Percentiles rank a stretch among this genome's conserved stretches.
Evolutionary conservation across 306 rosid genomes (phyloP).

Genomic region (Heteromeles arbutifolia): DNA sequence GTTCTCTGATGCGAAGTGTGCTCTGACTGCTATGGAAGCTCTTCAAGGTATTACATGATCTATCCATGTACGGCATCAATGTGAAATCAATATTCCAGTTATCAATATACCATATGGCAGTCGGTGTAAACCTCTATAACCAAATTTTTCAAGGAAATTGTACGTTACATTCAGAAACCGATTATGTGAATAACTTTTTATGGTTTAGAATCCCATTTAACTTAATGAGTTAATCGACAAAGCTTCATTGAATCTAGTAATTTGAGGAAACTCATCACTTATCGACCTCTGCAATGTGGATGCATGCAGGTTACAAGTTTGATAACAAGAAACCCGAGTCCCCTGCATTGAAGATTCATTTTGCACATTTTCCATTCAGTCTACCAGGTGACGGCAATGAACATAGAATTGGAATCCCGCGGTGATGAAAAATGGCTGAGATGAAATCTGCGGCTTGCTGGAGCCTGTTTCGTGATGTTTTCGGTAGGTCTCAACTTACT

Average conservation of each 20-base stretch:
- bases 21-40: slow-evolving; percentile 68
- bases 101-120: not conserved
- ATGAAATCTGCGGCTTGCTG: slow-evolving; percentile 3
- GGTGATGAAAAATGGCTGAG: slow-evolving; percentile 17
- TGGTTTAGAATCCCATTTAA: not conserved
- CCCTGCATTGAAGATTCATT: slow-evolving; percentile 46
- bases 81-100: not conserved
- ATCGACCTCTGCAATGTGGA: slow-evolving; percentile 12
- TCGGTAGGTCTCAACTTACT: not conserved
- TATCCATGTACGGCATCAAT: not conserved
- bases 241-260: not conserved
- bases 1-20: slow-evolving; percentile 49
- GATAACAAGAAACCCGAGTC: slow-evolving; percentile 66
- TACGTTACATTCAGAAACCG: too few relatives aligned
- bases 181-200: not conserved
- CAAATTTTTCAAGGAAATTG: not conserved
- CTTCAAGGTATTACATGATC: slow-evolving; percentile 38
- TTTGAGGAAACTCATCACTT: not conserved
- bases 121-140: not conserved
- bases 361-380: slow-evolving; percentile 82
- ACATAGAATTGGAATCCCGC: slow-evolving; percentile 11
- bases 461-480: not conserved
- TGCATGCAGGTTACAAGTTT: slow-evolving; percentile 66
- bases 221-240: not conserved
- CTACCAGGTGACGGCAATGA: slow-evolving; percentile 39